Base-by-base conservation (phyloP, 768 basidiomycete species). In the Russula sp. region DNA sequence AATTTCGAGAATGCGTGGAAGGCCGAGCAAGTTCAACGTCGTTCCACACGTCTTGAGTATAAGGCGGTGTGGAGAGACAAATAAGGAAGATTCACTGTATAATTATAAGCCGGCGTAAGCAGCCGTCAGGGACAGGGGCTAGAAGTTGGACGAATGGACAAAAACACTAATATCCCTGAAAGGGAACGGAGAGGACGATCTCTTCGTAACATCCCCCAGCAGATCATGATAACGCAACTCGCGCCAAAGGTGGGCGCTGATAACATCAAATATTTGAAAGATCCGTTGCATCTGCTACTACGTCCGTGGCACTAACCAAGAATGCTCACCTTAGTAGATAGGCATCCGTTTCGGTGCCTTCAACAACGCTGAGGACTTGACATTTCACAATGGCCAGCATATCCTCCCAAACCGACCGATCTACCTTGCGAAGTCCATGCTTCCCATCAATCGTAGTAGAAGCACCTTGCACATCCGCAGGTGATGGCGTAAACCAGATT, bases 1-100 rank as follows among this genome's bases (percentile, higher is more conserved):
- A 72, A 98, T 96, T 71, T 94, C 88, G 64, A 99, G 90, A 71
- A 99, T 96, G 63, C 93, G 86, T 24, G 94, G 92, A 57, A 99
- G 82, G 14, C 97, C 97, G 67, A 96, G 83, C 55, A 99, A 88
- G 77, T 98, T 98, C 65, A 98, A 87, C 6, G 97, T 99, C 4
- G 97, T 99, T 28, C 97, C 97, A 75, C 97, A 99, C 14, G 97
- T 99, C 78, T 99, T 99, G 73, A 99, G 85, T 71, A 99, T 98
- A 65, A 99, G 83, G 62, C 94, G 88, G 77, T 99, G 95, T 2
- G 96, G 86, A 44, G 89, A 92, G 59, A 99, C 87, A 72, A 99
- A 96, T 61, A 99, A 81, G 42, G 95, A 98, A 0, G 96, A 98
- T 83, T 98, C 97, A 79, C 97, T 98, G 75, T n/a, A 38, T n/a